phyloP scores from a whole-genome alignment of 2,329 filamentous ascomycete species.

The Aspergillus pseudonomiae region DNA sequence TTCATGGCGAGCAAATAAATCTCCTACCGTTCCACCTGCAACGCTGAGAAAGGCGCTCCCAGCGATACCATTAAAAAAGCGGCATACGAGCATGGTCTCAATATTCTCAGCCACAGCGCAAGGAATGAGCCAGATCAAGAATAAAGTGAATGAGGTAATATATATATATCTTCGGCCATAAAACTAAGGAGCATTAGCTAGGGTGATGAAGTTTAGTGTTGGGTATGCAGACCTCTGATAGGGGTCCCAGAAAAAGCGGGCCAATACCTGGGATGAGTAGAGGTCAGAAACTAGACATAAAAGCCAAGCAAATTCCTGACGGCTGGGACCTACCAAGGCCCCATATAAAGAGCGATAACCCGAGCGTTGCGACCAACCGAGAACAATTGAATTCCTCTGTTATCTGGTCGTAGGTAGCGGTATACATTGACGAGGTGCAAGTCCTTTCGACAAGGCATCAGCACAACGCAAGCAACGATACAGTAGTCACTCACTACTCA shows the following conservation, averaged over 20 bases:
- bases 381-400: conserved; percentile 73
- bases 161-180: conserved; percentile 84
- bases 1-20: conserved; percentile 70
- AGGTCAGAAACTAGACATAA: conserved; percentile 14
- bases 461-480: background rate
- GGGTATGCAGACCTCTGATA: conserved; percentile 56
- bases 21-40: conserved; percentile 82
- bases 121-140: conserved; percentile 78
- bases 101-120: conserved; percentile 81
- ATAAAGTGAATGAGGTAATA: conserved; percentile 71
- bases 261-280: conserved; percentile 51
- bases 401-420: conserved; percentile 77
- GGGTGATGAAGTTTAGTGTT: background rate
- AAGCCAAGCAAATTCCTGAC: background rate
- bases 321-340: conserved; percentile 60
- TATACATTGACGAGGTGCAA: conserved; percentile 86
- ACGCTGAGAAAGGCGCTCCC: conserved; percentile 64
- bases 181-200: conserved; percentile 55
- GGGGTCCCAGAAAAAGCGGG: conserved; percentile 64
- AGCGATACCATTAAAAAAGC: conserved; percentile 65
- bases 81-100: conserved; percentile 73
- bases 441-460: conserved; percentile 57
- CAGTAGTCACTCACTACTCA: conserved; percentile 54
- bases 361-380: conserved; percentile 73
- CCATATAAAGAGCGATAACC: conserved; percentile 79